Evolutionary conservation across 768 basidiomycete species (phyloP), one percentile per base, ranked within the genome.

Genomic region (Mycena olivaceomarginata): DNA sequence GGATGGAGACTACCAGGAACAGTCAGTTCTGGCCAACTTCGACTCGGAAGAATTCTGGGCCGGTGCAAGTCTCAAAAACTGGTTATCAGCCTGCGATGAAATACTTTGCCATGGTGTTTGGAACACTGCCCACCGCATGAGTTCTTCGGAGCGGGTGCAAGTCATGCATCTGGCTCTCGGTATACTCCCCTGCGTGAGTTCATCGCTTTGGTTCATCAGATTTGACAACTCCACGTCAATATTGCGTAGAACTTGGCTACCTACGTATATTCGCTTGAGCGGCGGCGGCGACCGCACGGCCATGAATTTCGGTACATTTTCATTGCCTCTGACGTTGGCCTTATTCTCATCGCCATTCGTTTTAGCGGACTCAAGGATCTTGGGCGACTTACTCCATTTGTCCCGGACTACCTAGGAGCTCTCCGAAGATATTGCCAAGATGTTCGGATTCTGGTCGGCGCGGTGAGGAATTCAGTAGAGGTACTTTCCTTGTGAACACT

Each of bases 41-140:
- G 59, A 53, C 9, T 74, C 59, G 0, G 13, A 18, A 9, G 60
- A 68, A 25, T 69, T 75, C 67, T 75, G 66, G 73, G 5, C 7
- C 20, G n/a, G 4, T 37, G 20, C 31, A 39, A 63, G 31, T 8
- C 48, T 74, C 5, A 16, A 63, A 31, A 13, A 45, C 25, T 69
- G 57, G 66, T 69, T 69, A n/a, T 53, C 1, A 5, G 46, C 25
- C 18, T 22, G 37, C 8, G 41, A 7, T 41, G 22, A 62, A 43
- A n/a, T 40, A 2, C 9, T 63, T 59, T 66, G 63, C 13, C 45
- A 13, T 31, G 18, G 16, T 20, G 41, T 68, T 6, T 63, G 66
- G 59, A 25, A 51, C 10, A 37, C 2, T 56, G 4, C n/a, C 46
- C 37, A 9, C 1, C 16, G 10, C 56, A 5, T 18, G 15, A 62